Percentiles rank a stretch among this genome's conserved stretches.
These are phyloP conservation scores for Aspergillus steynii DNA, from an alignment of 495 filamentous ascomycete genomes.

Conservation along the genomic window DNA sequence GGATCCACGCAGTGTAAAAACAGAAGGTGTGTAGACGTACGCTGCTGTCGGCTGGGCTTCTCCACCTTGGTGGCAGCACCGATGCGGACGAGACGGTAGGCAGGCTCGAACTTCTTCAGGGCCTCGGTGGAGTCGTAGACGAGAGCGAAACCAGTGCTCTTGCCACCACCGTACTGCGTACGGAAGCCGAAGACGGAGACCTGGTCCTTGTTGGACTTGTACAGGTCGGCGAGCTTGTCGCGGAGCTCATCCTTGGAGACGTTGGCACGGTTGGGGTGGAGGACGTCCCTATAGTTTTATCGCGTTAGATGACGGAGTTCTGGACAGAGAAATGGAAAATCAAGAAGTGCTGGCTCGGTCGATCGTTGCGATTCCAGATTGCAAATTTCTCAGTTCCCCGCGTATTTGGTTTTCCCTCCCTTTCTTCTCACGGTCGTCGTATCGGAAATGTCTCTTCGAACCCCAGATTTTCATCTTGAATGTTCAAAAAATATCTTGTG, in stretches of 20 bases:
- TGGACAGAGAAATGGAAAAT: conserved; percentile 26
- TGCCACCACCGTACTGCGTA: conserved; percentile 98
- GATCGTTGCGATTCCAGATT: conserved; percentile 5
- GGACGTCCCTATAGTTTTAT: conserved; percentile 74
- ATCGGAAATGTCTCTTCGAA: neutral
- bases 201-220: conserved; percentile 97
- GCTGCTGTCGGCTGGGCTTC: conserved; percentile 95
- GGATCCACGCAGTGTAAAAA: neutral
- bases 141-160: conserved; percentile 97
- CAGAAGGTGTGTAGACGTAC: conserved; percentile 60
- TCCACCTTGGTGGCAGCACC: conserved; percentile 90
- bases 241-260: conserved; percentile 99
- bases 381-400: neutral
- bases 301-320: neutral
- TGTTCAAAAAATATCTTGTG: neutral
- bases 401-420: neutral
- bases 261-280: conserved; percentile 97
- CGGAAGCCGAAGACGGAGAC: conserved; percentile 97
- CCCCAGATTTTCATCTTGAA: neutral
- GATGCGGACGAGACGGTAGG: conserved; percentile 92
- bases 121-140: conserved; percentile 97
- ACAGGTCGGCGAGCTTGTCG: conserved; percentile 87
- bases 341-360: conserved; percentile 10
- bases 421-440: neutral
- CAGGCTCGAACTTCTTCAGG: conserved; percentile 99